Evolutionary conservation across 805 yeast genomes (phyloP), one percentile per base, ranked within the genome.

Genomic region (Pichia deserticola): DNA sequence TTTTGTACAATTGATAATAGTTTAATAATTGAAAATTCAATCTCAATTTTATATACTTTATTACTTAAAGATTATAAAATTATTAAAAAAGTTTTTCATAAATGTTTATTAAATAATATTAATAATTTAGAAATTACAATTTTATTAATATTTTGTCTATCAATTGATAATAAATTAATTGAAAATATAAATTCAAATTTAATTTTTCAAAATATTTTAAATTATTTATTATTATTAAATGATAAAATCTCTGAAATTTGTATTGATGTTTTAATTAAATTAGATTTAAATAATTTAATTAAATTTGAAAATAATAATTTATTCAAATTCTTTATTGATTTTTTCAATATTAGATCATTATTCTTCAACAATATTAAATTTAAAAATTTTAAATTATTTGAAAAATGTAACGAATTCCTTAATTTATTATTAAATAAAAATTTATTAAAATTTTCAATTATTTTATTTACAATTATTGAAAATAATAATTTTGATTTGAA

Each of bases 401-500:
- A 51, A 42, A 29, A 27, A 7, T 49, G 48, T 38, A 57, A 56
- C 32, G 46, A 48, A 3, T 60, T 54, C 33, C 30, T 61, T 9
- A 42, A 51, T 37, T 29, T 45, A 11, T 33, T 57, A 12, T 44
- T 58, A 32, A 12, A 47, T 15, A 20, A 50, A 9, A 51, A 56
- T 45, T 41, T 53, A 13, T 33, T 51, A 5, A 41, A 52, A 45
- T 13, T 52, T 28, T 39, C 50, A 7, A 47, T 57, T 3, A 43
- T 55, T 3, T 30, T 62, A 28, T 53, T 58, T 7, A 32, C 44
- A 8, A 41, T 57, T 10, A 42, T 60, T 43, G 49, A 50, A 15
- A 44, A 43, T 20, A 34, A 48, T 1, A 30, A 27, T 8, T 45
- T 9, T 32, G 29, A 11, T 11, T 20, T 20, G 8, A 32, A 41